phyloP scores from a whole-genome alignment of 352 stramenopile species.

The Globisporangium mamillatum region DNA sequence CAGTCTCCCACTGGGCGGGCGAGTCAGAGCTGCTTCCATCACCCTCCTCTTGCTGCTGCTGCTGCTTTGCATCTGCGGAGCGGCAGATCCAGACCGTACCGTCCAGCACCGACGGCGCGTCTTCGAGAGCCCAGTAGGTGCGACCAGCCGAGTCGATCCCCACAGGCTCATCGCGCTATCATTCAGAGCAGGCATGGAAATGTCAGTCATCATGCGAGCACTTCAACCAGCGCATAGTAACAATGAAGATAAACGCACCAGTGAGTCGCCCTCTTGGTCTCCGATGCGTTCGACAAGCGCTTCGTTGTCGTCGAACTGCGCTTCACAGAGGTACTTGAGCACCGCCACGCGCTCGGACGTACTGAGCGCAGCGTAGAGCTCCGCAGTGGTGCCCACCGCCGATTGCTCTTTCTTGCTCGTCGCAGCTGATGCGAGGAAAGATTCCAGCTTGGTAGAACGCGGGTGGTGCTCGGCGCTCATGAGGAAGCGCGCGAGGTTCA shows the following conservation, averaged over 20 bases:
- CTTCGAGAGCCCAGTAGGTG: constrained; percentile 62
- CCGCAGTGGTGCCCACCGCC: constrained; percentile 16
- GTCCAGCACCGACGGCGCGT: constrained; percentile 49
- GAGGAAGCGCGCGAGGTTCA: constrained; percentile 48
- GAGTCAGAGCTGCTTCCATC: neutral
- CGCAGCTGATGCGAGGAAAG: constrained; percentile 8
- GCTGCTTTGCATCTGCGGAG: constrained; percentile 17
- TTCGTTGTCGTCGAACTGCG: constrained; percentile 67
- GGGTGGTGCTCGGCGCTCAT: constrained; percentile 28
- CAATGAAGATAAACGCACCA: constrained; percentile 24
- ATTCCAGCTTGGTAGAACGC: constrained; percentile 9
- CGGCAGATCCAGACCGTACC: constrained; percentile 61
- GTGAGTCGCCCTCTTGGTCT: constrained; percentile 43
- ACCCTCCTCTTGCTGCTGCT: constrained; percentile 26
- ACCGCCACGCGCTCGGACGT: constrained; percentile 42
- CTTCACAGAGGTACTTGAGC: constrained; percentile 62
- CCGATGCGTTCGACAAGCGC: constrained; percentile 52
- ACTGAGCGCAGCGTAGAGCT: constrained; percentile 45
- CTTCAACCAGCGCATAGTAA: neutral
- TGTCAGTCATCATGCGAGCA: neutral
- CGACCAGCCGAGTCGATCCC: constrained; percentile 43
- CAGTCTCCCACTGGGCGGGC: constrained; percentile 44
- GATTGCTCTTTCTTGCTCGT: constrained; percentile 19
- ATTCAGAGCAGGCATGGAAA: neutral
- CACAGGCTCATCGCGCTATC: constrained; percentile 46